phyloP scores from a whole-genome alignment of 805 yeast species.

The Metschnikowia henanensis region DNA sequence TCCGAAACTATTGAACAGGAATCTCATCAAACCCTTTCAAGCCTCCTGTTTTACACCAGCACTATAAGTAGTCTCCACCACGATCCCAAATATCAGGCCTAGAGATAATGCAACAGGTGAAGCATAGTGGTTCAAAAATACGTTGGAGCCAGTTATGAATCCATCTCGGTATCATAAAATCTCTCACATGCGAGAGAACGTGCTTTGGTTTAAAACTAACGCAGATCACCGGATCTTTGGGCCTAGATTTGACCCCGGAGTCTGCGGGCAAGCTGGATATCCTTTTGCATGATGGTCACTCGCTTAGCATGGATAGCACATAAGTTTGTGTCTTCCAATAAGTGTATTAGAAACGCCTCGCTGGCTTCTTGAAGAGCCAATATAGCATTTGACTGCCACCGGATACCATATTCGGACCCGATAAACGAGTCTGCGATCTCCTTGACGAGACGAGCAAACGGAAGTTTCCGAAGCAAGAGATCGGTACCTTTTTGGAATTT shows the following conservation, averaged over 20 bases:
- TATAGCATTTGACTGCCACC: conserved; percentile 97
- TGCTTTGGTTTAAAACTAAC: no score
- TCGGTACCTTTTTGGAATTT: conserved; percentile 97
- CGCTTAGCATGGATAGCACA: conserved; percentile 99
- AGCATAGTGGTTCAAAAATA: no score
- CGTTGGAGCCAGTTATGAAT: no score
- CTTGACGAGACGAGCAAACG: conserved; percentile 96
- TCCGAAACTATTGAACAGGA: no score
- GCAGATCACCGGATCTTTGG: no score
- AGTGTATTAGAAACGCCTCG: conserved; percentile 94
- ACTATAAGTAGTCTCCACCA: no score
- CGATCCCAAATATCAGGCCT: no score
- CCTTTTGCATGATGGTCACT: conserved; percentile 98
- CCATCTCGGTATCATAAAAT: no score
- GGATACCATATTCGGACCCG: conserved; percentile 73
- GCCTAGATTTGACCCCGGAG: conserved; percentile 81
- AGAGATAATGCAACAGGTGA: no score
- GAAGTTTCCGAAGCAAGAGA: conserved; percentile 91
- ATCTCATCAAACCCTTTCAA: no score
- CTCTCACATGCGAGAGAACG: background rate
- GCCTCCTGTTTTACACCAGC: no score
- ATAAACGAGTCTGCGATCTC: conserved; percentile 92
- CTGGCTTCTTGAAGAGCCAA: conserved; percentile 99
- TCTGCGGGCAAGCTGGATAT: conserved; percentile 96
- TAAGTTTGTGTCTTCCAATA: conserved; percentile 97